These are phyloP conservation scores for Gymnopilus junonius DNA, from an alignment of 768 basidiomycete species.

Conservation along the genomic window DNA sequence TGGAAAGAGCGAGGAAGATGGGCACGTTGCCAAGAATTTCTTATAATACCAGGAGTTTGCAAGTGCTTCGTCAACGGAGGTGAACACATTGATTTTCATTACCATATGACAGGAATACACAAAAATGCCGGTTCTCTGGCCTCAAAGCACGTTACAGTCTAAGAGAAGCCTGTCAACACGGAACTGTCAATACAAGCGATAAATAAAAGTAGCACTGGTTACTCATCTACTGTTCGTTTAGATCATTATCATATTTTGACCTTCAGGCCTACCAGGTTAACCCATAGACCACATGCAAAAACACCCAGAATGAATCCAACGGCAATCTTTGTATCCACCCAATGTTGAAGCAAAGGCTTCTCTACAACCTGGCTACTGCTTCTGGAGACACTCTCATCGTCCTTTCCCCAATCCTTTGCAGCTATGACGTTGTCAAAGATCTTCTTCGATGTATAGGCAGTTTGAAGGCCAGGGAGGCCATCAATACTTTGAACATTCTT, in stretches of 20 bases:
- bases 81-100: background rate
- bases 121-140: background rate
- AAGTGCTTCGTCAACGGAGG: background rate
- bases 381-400: constrained; percentile 14
- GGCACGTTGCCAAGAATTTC: background rate
- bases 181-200: background rate
- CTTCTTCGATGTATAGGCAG: constrained; percentile 16
- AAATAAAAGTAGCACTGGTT: background rate
- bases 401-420: constrained; percentile 17
- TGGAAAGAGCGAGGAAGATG: background rate
- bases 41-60: background rate
- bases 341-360: background rate
- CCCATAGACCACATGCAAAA: constrained; percentile 12
- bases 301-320: constrained; percentile 16
- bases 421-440: constrained; percentile 10
- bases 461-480: constrained; percentile 20
- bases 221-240: background rate
- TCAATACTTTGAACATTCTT: constrained; percentile 23
- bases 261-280: constrained; percentile 7
- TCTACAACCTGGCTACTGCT: background rate
- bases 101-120: background rate
- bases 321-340: constrained; percentile 13
- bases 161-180: background rate
- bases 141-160: background rate
- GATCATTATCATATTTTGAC: background rate